Evolutionary conservation across 1,284 basidiomycete genomes (phyloP).

Genomic region (Ustilago sp.): DNA sequence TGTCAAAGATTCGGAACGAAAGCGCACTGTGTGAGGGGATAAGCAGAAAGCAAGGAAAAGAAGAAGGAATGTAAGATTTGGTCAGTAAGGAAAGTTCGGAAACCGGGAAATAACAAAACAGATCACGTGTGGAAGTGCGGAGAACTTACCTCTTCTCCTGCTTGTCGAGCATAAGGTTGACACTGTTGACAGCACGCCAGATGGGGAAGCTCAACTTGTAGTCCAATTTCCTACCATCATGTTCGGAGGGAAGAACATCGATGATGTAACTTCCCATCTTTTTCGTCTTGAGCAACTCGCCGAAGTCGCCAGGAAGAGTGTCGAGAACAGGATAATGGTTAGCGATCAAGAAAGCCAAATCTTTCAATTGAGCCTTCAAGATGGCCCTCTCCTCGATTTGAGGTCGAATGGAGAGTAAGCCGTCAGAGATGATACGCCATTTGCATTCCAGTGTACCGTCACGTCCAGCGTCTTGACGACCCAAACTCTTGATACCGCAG

Average conservation of each 20-base stretch:
- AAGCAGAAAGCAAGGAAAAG: slow-evolving; percentile 6
- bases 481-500: slow-evolving; percentile 84
- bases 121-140: slow-evolving; percentile 3
- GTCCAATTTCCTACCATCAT: slow-evolving; percentile 53
- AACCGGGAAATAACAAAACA: neutral
- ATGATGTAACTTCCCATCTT: slow-evolving; percentile 64
- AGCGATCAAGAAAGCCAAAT: slow-evolving; percentile 75
- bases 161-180: slow-evolving; percentile 69
- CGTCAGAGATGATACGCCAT: slow-evolving; percentile 83
- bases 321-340: slow-evolving; percentile 63
- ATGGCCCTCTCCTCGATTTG: slow-evolving; percentile 79
- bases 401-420: slow-evolving; percentile 83
- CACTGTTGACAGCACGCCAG: slow-evolving; percentile 65
- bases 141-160: slow-evolving; percentile 65
- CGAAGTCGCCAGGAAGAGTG: slow-evolving; percentile 54
- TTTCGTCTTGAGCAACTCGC: slow-evolving; percentile 44
- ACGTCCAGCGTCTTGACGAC: slow-evolving; percentile 73
- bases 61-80: slow-evolving; percentile 9
- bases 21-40: slow-evolving; percentile 46
- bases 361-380: slow-evolving; percentile 75
- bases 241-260: slow-evolving; percentile 58
- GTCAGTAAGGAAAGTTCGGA: slow-evolving; percentile 31
- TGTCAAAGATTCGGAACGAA: slow-evolving; percentile 65
- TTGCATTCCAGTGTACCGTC: slow-evolving; percentile 72
- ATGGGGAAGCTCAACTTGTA: slow-evolving; percentile 60